Evolutionary conservation across 2,329 filamentous ascomycete species (phyloP).

Genomic region (Colletotrichum agaves): DNA sequence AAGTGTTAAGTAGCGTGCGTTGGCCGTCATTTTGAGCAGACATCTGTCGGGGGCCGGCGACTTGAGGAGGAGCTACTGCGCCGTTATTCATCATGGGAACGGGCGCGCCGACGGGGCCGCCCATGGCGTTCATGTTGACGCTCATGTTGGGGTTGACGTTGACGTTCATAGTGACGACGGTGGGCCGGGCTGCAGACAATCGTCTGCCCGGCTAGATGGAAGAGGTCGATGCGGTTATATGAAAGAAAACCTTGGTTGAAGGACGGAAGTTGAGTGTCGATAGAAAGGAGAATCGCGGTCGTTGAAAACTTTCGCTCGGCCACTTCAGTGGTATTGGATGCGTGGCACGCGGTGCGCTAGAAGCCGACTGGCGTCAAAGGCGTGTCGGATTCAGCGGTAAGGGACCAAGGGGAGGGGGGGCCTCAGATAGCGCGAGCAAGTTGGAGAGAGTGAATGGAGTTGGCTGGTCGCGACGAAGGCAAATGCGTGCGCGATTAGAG

Average conservation of each 20-base stretch:
- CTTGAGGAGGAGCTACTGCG: conserved; percentile 47
- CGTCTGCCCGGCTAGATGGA: conserved; percentile 46
- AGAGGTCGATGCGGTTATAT: conserved; percentile 40
- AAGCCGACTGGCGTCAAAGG: conserved; percentile 20
- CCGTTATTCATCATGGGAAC: conserved; percentile 76
- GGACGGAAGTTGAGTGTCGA: conserved; percentile 34
- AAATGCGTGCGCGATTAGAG: conserved; percentile 1
- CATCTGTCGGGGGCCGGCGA: conserved; percentile 41
- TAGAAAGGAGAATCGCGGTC: conserved; percentile 37
- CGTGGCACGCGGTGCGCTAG: conserved; percentile 38
- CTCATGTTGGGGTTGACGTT: conserved; percentile 69
- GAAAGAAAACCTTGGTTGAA: conserved; percentile 9
- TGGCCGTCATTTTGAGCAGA: conserved; percentile 45
- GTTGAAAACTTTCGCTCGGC: conserved; percentile 46
- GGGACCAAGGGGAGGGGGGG: conserved; percentile 4
- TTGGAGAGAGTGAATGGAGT: not conserved
- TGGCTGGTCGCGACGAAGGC: conserved; percentile 1
- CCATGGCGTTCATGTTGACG: conserved; percentile 75
- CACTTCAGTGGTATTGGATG: conserved; percentile 38
- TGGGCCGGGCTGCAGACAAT: conserved; percentile 49
- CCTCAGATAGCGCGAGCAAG: conserved; percentile 28
- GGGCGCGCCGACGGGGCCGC: conserved; percentile 71
- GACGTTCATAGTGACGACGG: conserved; percentile 62
- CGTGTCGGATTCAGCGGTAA: conserved; percentile 21
- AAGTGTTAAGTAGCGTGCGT: conserved; percentile 78